Base-by-base conservation (phyloP, 345 rosid species). In the Laguncularia racemosa region DNA sequence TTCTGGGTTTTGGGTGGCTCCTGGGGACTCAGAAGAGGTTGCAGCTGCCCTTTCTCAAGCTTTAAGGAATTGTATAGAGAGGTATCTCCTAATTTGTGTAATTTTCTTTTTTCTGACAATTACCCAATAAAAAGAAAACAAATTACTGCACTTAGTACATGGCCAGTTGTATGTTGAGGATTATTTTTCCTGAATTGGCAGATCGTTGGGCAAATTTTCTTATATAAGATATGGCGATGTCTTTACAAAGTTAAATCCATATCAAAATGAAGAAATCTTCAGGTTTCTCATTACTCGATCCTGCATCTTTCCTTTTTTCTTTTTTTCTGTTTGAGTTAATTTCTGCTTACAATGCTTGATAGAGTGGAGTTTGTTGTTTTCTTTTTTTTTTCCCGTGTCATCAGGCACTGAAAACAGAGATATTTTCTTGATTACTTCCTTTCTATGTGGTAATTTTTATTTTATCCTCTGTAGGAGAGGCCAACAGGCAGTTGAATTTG, bases 11-110 rank as follows among this genome's bases (percentile, higher is more conserved):
- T 95, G 99, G 99, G 72, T 82, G 68, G 89, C 97, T 68, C 97
- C 99, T 73, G 99, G 99, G 63, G 97, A 90, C 71, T 84, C 95
- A 16, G 97, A 95, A 75, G 97, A 90, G 88, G 81, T 95, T 66
- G 95, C 96, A 13, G 74, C 83, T 62, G 97, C 99, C 68, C 84
- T 95, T 62, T 90, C 97, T 60, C 96, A 82, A 63, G 81, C 99
- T 66, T 75, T 95, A 58, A 81, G 89, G 75, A 87, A 88, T 71
- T 73, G 85, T 58, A 84, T 95, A 47, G 99, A 90, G 77, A 95
- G 93, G 99, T 90, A 69, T 66, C 50, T 53, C 72, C 40, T 33
- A 33, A 33, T 6, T 33, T 33, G 40, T 33, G 40, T 7, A 33
- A 9, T 33, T 6, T 33, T 33, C 11, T 33, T 33, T 33, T 33